phyloP scores from a whole-genome alignment of 23 red algal species.

The Cyanidiococcus yangmingshanensis region DNA sequence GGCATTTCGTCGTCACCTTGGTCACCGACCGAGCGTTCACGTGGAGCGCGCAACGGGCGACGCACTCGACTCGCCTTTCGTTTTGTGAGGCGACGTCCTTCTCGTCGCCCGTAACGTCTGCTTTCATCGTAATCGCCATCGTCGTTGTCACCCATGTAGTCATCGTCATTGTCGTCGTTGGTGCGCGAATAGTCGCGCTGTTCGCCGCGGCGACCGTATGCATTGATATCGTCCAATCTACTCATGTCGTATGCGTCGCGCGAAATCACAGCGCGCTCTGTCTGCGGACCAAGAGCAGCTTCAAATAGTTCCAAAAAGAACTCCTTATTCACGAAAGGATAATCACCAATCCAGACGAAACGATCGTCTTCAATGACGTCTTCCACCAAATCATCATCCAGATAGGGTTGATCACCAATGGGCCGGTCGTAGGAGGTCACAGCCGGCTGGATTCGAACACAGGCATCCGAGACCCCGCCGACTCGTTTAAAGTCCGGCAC shows the following conservation, averaged over 20 bases:
- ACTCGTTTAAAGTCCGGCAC: constrained; percentile 13
- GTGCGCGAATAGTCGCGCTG: too few relatives aligned
- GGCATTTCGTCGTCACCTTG: not conserved
- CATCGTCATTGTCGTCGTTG: not conserved
- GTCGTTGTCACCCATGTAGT: not conserved
- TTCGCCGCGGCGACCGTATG: too few relatives aligned
- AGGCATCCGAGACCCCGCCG: constrained; percentile 9
- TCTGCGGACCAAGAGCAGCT: not conserved
- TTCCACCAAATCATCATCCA: not conserved
- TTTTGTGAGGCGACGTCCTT: not conserved
- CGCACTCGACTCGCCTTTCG: not conserved
- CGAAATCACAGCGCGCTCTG: too few relatives aligned
- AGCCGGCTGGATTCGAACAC: not conserved
- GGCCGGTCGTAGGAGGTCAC: not conserved
- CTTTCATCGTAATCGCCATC: constrained; percentile 1
- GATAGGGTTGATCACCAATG: not conserved
- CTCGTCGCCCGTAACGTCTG: not conserved
- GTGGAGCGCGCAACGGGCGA: not conserved
- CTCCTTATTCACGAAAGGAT: constrained; percentile 15
- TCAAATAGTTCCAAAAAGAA: constrained; percentile 8
- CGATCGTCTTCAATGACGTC: not conserved
- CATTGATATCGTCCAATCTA: too few relatives aligned
- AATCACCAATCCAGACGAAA: constrained; percentile 19
- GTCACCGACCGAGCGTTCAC: not conserved
- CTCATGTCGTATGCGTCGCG: too few relatives aligned